phyloP scores from a whole-genome alignment of 2,329 filamentous ascomycete species.

The Chalaropsis ovoidea region DNA sequence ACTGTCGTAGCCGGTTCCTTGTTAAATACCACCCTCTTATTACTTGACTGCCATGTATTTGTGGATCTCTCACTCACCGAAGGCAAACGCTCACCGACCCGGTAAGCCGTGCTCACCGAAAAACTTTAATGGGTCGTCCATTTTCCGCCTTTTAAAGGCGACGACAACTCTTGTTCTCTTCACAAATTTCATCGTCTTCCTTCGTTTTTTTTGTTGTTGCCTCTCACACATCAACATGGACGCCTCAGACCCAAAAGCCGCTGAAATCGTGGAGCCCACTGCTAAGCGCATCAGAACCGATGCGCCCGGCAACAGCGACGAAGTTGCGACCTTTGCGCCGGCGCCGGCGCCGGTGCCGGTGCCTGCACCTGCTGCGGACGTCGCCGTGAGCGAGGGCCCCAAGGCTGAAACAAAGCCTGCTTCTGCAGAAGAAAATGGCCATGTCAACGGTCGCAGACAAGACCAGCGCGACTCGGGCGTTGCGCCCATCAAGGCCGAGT shows the following conservation, averaged over 20 bases:
- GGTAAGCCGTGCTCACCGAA: not conserved
- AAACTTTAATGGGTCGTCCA: constrained; percentile 1
- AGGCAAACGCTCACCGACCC: not conserved
- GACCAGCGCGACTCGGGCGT: constrained; percentile 25
- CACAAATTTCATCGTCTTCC: not conserved
- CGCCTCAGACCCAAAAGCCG: not conserved
- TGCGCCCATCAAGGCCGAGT: constrained; percentile 35
- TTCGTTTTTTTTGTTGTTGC: not conserved
- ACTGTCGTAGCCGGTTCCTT: no score
- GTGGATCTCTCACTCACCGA: no score
- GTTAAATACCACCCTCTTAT: no score
- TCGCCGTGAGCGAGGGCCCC: not conserved
- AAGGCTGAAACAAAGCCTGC: constrained; percentile 27
- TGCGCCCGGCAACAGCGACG: constrained; percentile 15
- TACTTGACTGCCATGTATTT: no score
- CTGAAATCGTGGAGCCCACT: constrained; percentile 35
- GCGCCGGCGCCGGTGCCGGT: constrained; percentile 27
- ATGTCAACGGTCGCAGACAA: constrained; percentile 38
- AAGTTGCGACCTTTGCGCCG: constrained; percentile 20
- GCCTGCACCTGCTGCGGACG: constrained; percentile 18
- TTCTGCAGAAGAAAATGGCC: constrained; percentile 39
- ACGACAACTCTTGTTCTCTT: not conserved
- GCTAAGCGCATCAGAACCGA: constrained; percentile 48
- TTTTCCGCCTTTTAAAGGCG: not conserved
- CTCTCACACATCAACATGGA: constrained; percentile 7